Evolutionary conservation across 352 stramenopile genomes (phyloP).

Genomic region (Phytophthora hibernalis): DNA sequence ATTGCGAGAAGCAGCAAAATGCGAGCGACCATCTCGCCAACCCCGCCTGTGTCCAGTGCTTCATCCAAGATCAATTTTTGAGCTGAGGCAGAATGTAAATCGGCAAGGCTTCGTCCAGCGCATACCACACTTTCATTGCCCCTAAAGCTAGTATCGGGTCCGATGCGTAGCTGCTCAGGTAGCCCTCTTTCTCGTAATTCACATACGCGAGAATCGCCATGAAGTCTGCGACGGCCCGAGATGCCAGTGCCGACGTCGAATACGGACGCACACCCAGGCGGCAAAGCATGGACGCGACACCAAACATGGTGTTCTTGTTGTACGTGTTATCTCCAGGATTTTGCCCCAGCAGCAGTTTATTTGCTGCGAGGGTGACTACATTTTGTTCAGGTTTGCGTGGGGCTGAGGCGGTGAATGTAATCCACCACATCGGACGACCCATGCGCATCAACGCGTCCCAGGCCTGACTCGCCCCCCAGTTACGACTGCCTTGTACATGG

Average conservation of each 20-base stretch:
- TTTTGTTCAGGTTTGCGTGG: background rate
- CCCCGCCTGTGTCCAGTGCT: conserved; percentile 3
- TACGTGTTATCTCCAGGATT: background rate
- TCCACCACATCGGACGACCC: conserved; percentile 21
- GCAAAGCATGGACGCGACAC: conserved; percentile 18
- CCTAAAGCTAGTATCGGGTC: conserved; percentile 16
- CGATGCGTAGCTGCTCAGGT: conserved; percentile 14
- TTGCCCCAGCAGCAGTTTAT: conserved; percentile 11
- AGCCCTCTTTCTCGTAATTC: conserved; percentile 11
- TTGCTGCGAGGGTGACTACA: conserved; percentile 3
- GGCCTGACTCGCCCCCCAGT: background rate
- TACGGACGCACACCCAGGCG: conserved; percentile 3
- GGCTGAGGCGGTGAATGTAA: background rate
- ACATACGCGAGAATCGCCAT: conserved; percentile 17
- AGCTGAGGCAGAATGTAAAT: conserved; percentile 12
- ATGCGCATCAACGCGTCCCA: conserved; percentile 11
- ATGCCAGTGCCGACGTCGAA: conserved; percentile 7
- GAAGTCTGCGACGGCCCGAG: conserved; percentile 19
- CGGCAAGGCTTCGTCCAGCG: background rate
- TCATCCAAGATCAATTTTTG: conserved; percentile 15
- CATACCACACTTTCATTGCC: conserved; percentile 16
- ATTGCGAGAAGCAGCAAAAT: conserved; percentile 19
- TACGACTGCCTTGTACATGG: conserved; percentile 2
- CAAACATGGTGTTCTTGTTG: conserved; percentile 11
- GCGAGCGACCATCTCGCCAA: conserved; percentile 13